Percentiles rank a stretch among this genome's conserved stretches.
phyloP scores from a whole-genome alignment of 441 rosid species.

The Croton setiger region DNA sequence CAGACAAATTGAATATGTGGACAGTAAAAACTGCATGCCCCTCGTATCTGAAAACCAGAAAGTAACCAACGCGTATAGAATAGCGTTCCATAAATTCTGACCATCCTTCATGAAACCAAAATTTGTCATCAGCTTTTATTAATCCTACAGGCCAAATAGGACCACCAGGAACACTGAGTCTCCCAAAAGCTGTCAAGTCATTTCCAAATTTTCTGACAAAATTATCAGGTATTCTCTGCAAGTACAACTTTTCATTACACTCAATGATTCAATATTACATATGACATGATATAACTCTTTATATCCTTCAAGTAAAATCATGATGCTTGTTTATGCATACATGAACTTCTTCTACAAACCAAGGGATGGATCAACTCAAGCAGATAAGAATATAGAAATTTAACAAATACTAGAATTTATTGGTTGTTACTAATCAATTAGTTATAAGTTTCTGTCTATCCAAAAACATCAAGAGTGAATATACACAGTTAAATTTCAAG shows the following conservation, averaged over 20 bases:
- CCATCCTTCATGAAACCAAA: conserved; percentile 96
- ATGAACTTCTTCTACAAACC: not conserved
- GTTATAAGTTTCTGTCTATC: not conserved
- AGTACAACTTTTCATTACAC: conserved; percentile 9
- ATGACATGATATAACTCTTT: not conserved
- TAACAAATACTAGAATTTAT: not conserved
- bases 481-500: not conserved
- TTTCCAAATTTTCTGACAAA: conserved; percentile 79
- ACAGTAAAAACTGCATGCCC: conserved; percentile 81
- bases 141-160: conserved; percentile 83
- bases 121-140: conserved; percentile 63
- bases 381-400: not conserved
- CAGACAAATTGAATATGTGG: conserved; percentile 74
- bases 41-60: conserved; percentile 89
- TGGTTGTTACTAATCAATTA: not conserved
- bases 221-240: conserved; percentile 96
- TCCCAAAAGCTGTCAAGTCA: conserved; percentile 70
- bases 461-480: not conserved
- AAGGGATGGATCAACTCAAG: not conserved
- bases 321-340: not conserved
- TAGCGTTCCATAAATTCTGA: conserved; percentile 85
- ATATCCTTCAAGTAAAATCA: not conserved
- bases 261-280: conserved; percentile 1
- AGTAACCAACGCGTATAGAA: conserved; percentile 77
- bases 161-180: conserved; percentile 87